Evolutionary conservation across 2,329 filamentous ascomycete species (phyloP).

Genomic region (Pezicula rhizophila): DNA sequence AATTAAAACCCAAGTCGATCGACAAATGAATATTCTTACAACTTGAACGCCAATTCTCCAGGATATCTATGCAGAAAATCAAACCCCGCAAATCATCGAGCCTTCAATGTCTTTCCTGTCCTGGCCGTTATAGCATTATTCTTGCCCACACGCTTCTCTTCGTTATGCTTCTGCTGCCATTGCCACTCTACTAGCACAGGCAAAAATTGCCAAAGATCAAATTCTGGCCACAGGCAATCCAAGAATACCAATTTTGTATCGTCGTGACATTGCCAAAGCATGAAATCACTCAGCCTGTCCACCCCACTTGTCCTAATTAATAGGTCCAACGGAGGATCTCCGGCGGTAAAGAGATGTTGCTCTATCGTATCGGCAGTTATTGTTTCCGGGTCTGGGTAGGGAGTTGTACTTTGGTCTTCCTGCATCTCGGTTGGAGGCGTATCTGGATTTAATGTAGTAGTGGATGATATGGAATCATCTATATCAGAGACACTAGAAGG

Average conservation of each 20-base stretch:
- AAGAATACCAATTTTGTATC: constrained; percentile 89
- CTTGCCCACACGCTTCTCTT: constrained; percentile 16
- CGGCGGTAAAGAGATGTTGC: constrained; percentile 81
- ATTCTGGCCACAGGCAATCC: constrained; percentile 90
- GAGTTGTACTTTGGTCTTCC: constrained; percentile 28
- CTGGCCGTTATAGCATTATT: not conserved
- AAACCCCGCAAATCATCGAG: not conserved
- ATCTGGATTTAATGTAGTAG: constrained; percentile 41
- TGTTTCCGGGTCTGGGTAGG: constrained; percentile 71
- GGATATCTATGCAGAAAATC: not conserved
- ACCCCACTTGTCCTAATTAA: constrained; percentile 91
- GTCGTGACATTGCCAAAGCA: constrained; percentile 97
- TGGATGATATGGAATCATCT: constrained; percentile 51
- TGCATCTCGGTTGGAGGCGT: constrained; percentile 22
- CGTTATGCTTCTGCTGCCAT: constrained; percentile 42
- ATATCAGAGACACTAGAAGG: constrained; percentile 35
- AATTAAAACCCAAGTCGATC: too few species aligned
- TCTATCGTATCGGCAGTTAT: constrained; percentile 81
- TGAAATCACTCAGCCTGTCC: constrained; percentile 88
- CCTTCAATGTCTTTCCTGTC: not conserved
- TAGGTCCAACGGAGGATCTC: constrained; percentile 81
- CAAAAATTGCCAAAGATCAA: constrained; percentile 88
- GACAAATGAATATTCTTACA: too few species aligned
- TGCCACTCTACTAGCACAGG: constrained; percentile 91
- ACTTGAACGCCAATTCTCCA: not conserved